Conservation (phyloP, 2,329 filamentous ascomycete genomes). For the Amesomyces nigricolor region DNA sequence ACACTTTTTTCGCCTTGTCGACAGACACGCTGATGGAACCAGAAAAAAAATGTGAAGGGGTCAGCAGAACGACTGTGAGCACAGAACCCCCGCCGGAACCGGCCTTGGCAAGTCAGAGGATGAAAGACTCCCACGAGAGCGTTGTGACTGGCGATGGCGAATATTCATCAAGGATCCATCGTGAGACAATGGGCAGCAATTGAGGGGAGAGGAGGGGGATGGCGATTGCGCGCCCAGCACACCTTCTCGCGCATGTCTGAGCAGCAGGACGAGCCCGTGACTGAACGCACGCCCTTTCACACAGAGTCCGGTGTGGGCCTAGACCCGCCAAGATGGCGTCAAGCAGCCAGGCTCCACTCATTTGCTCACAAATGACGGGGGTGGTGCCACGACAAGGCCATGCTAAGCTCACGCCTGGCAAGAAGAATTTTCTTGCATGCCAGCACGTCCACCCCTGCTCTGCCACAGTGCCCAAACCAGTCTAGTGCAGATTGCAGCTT, state of each 20-base stretch:
- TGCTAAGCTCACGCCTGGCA: constrained; percentile 23
- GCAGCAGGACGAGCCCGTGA: constrained; percentile 5
- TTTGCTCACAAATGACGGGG: constrained; percentile 24
- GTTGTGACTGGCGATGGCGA: constrained; percentile 7
- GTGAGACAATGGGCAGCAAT: no score
- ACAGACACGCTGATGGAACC: constrained; percentile 8
- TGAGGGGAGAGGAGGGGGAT: not conserved
- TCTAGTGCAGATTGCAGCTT: constrained; percentile 26
- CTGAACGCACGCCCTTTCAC: constrained; percentile 15
- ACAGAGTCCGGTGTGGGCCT: constrained; percentile 5
- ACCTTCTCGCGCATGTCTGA: constrained; percentile 14
- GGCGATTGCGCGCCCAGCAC: constrained; percentile 17
- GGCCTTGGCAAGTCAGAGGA: constrained; percentile 11
- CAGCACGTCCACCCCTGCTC: constrained; percentile 18
- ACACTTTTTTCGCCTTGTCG: constrained; percentile 4
- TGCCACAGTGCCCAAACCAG: constrained; percentile 18
- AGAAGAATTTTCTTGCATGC: constrained; percentile 23
- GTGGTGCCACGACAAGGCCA: constrained; percentile 28
- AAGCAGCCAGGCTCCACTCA: constrained; percentile 21
- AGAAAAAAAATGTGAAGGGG: not conserved
- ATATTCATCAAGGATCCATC: no score
- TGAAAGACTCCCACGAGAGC: constrained; percentile 15
- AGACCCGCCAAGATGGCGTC: constrained; percentile 21
- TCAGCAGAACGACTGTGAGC: constrained; percentile 10
- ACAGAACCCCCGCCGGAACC: not conserved